Percentiles rank a stretch among this genome's conserved stretches.
Conservation (phyloP, 2,329 filamentous ascomycete genomes). For the Arachnomyces sp. region DNA sequence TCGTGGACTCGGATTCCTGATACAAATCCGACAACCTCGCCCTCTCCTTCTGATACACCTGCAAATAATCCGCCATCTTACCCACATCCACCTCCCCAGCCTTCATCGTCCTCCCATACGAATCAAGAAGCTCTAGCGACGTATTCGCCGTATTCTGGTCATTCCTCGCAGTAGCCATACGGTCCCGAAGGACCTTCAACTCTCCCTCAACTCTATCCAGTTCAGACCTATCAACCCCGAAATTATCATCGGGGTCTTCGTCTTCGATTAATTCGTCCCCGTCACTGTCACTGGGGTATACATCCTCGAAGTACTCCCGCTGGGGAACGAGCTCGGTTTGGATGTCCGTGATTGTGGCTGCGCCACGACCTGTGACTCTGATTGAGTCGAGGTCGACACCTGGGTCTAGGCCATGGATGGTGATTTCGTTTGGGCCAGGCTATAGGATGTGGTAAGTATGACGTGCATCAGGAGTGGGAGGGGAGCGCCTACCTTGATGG, state of each 20-base stretch:
- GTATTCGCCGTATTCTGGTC: slow-evolving; percentile 17
- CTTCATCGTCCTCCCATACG: slow-evolving; percentile 25
- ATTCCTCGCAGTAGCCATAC: slow-evolving; percentile 24
- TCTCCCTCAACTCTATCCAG: slow-evolving; percentile 19
- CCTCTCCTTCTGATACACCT: slow-evolving; percentile 26
- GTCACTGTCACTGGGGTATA: slow-evolving; percentile 40
- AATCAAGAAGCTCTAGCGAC: slow-evolving; percentile 25
- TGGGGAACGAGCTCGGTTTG: slow-evolving; percentile 51
- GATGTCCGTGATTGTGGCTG: slow-evolving; percentile 54
- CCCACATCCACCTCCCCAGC: slow-evolving; percentile 22
- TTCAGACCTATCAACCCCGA: slow-evolving; percentile 12
- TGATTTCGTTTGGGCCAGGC: slow-evolving; percentile 51
- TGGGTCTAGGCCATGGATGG: slow-evolving; percentile 47
- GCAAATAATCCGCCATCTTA: slow-evolving; percentile 27
- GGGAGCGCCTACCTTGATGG: slow-evolving; percentile 32
- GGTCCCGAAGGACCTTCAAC: slow-evolving; percentile 23
- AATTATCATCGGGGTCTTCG: slow-evolving; percentile 14
- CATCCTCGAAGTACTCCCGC: slow-evolving; percentile 45
- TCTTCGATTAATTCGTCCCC: slow-evolving; percentile 24
- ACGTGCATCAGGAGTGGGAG: neutral
- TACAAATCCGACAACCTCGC: slow-evolving; percentile 17
- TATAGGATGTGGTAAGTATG: slow-evolving; percentile 15
- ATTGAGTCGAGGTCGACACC: slow-evolving; percentile 49
- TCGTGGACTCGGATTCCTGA: slow-evolving; percentile 16
- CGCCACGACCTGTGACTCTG: slow-evolving; percentile 52